Conservation (phyloP, 2,329 filamentous ascomycete species). For the Dryadomyces quercivorus region DNA sequence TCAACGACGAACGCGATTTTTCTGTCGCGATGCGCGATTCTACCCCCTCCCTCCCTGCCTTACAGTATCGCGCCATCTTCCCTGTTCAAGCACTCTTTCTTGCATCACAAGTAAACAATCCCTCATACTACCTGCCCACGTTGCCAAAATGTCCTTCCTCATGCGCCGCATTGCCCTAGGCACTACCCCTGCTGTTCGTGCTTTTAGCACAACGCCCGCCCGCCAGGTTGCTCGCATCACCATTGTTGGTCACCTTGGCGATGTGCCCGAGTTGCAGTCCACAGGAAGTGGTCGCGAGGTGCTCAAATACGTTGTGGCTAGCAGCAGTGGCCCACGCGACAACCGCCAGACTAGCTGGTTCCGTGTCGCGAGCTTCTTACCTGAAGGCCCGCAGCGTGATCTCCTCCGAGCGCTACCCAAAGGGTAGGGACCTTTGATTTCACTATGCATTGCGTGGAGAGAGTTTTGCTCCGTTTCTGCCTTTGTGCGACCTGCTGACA, state of each 20-base stretch:
- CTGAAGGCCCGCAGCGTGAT: conserved; percentile 57
- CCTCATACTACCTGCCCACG: no score
- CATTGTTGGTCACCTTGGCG: conserved; percentile 74
- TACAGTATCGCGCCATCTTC: background rate
- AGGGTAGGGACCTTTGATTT: conserved; percentile 41
- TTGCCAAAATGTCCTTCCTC: conserved; percentile 12
- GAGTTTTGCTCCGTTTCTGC: background rate
- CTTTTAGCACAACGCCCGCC: conserved; percentile 63
- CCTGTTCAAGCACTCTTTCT: background rate
- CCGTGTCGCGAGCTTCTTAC: conserved; percentile 58
- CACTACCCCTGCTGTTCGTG: conserved; percentile 34
- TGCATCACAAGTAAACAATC: no score
- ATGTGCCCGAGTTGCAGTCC: conserved; percentile 61
- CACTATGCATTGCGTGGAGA: background rate
- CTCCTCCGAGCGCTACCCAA: conserved; percentile 64
- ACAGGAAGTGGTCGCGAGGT: conserved; percentile 63
- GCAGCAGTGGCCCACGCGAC: conserved; percentile 51
- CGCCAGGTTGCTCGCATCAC: conserved; percentile 66
- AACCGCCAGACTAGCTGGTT: conserved; percentile 79
- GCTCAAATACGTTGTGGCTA: conserved; percentile 66
- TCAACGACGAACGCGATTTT: background rate
- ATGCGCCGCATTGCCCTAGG: conserved; percentile 11
- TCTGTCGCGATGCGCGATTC: background rate
- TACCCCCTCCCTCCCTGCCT: background rate
- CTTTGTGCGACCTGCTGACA: background rate